Base-by-base conservation (phyloP, 805 yeast species). In the Monosporozyma unispora region DNA sequence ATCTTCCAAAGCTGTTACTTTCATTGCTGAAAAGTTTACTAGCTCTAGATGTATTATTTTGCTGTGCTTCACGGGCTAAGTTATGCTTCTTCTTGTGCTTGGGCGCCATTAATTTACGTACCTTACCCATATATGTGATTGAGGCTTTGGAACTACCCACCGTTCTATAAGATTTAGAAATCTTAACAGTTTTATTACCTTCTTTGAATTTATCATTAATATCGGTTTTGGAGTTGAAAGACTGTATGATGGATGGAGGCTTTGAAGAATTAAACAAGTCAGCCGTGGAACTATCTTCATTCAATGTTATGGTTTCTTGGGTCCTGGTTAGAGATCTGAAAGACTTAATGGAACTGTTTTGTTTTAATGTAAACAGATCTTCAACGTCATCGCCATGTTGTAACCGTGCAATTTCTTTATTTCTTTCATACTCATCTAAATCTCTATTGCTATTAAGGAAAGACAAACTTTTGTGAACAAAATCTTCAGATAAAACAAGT, bases 61-160 rank as follows among this genome's bases (percentile, higher is more conserved):
- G 39, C 11, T 35, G 19, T 9, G 21, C 39, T 35, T 35, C 39
- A 35, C 39, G 39, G 3, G 12, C 22, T 8, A 35, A 12, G 18
- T 18, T 21, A 43, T 43, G 28, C 48, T 31, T 9, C 22, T 46
- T 35, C 22, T 46, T 43, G 44, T 49, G 47, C 46, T 57, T 55
- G 3, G 65, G 67, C 2, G 68, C 63, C 21, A 54, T 59, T 2
- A 66, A 54, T 47, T 61, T 61, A 51, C 67, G 63, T 27, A 64
- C 61, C 42, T 63, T 64, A 10, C 82, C 77, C 59, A 78, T 60
- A 48, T 75, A 76, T 44, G 82, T 75, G 53, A 84, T 75, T 8
- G 84, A 77, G 1, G 84, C 78, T 52, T 72, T 76, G 4, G 78
- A 68, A 7, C 82, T 78, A 1, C 79, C 71, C 1, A 79, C 82